Base-by-base conservation (phyloP, 768 basidiomycete species). In the Termitomyces sp. region DNA sequence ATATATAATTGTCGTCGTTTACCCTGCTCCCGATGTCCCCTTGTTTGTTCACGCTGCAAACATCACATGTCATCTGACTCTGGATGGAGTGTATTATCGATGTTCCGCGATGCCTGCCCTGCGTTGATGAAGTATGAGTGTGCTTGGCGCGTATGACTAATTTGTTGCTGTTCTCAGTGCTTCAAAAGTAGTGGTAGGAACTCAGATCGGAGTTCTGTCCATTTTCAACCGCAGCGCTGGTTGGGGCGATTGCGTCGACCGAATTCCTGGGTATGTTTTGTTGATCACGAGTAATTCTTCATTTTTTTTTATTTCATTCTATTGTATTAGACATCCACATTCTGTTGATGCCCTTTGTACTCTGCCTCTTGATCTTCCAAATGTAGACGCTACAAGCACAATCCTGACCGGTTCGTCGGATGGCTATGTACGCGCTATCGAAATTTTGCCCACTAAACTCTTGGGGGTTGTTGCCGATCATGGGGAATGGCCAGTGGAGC, bases 351-450 rank as follows among this genome's bases (percentile, higher is more conserved):
- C 94, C 5, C 78, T 97, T 35, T 92, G 91, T 65, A 71, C 82
- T 46, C 69, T 97, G 18, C 89, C 90, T 2, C 70, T 79, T 4
- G 77, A 76, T 20, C 77, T 89, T 56, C 79, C 83, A 1, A 79
- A 79, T 49, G 80, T 84, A 57, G 80, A 87, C 65, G 80, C 85
- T 16, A 73, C 80, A 7, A 86, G 83, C 66, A 83, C 87, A 1
- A 81, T 97, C 58, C 79, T 94, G 1, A 94, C 94, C 0, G 94
- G 94, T 6, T 96, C 94, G 0, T 93, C 93, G 6, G 94, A 98
- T 68, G 95, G 95, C 0, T 80, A 92, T 65, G 78, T 98, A 43
- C 84, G 94, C 46, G 91, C 91, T 16, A 87, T 95, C 2, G 84
- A 94, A 66, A 76, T 97, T 36, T 78, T 95, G 57, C 95, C 95